These are phyloP conservation scores for Isatis lusitanica DNA, from an alignment of 441 rosid genomes.

Conservation along the genomic window DNA sequence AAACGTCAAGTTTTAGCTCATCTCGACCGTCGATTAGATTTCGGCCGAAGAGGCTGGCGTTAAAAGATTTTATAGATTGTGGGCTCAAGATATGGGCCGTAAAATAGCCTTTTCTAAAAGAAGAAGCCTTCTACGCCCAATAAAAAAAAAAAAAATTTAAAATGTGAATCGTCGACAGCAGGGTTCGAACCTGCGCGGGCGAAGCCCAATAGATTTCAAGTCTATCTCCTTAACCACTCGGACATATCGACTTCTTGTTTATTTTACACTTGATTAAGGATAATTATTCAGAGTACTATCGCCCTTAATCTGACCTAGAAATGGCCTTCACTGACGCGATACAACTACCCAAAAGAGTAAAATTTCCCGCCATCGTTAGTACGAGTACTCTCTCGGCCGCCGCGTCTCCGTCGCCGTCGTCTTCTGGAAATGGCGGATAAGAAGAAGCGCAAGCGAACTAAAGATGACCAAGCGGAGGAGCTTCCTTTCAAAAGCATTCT, in stretches of 20 bases:
- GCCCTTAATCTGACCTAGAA: slow-evolving; percentile 14
- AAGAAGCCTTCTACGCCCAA: neutral
- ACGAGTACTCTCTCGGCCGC: slow-evolving; percentile 27
- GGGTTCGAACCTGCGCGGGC: slow-evolving; percentile 99
- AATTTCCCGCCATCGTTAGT: slow-evolving; percentile 38
- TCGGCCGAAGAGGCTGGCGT: slow-evolving; percentile 10
- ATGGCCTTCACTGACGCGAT: neutral
- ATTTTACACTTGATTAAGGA: neutral
- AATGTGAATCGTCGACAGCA: slow-evolving; percentile 83
- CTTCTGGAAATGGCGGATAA: slow-evolving; percentile 49
- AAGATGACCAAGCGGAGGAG: slow-evolving; percentile 44
- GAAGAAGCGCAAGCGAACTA: slow-evolving; percentile 72
- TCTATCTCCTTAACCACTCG: slow-evolving; percentile 99
- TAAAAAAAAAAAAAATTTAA: too few species aligned
- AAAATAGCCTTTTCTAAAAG: neutral
- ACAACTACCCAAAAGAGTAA: neutral
- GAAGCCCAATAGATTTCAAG: slow-evolving; percentile 96
- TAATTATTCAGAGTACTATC: too few species aligned
- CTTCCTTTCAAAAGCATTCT: slow-evolving; percentile 72
- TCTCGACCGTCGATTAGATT: slow-evolving; percentile 35
- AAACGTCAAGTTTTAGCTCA: neutral
- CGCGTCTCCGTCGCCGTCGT: slow-evolving; percentile 2
- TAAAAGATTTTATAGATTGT: slow-evolving; percentile 30
- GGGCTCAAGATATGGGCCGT: slow-evolving; percentile 11
- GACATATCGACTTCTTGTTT: slow-evolving; percentile 72